Base-by-base conservation (phyloP, 2,329 filamentous ascomycete species). In the Malbranchea cinnamomea region DNA sequence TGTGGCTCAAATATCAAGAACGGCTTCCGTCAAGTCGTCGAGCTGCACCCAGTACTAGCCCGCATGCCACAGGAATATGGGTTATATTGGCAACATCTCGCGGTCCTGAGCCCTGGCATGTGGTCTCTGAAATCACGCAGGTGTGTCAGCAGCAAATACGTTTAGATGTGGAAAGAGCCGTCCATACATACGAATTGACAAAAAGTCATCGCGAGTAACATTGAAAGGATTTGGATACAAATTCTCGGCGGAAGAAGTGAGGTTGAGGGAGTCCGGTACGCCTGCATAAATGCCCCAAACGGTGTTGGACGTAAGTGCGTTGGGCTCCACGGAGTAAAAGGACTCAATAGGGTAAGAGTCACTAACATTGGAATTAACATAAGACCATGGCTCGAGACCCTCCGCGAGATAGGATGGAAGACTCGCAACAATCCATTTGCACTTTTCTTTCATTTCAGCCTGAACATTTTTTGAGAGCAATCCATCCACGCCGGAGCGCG, bases 51-150 rank as follows among this genome's bases (percentile, higher is more conserved):
- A 51, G 48, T 1, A 66, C 38, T 2, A 61, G 35, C 2, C 55
- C 57, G 30, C 59, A 65, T 6, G 30, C 37, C 4, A 57, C 48
- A 14, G 45, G 47, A 4, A 60, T 54, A 35, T 58, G 62, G 12
- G 52, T 57, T 15, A 61, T 52, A 39, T 62, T 63, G 3, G 54
- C 53, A 2, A 39, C 28, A 31, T 58, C 53, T 4, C 11, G 26
- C 1, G 30, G 25, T 6, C 42, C 43, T 4, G 48, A 43, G 4
- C 54, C 56, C 10, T 41, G 32, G 37, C 54, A 61, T 7, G 47
- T 21, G 25, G 26, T 37, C 9, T 8, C 30, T 36, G 41, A 30
- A 37, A 17, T 25, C 23, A 9, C 23, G 30, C 35, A 10, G 32
- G 32, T 13, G 16, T 8, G 16, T 33, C 18, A 12, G 22, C 27